These are phyloP conservation scores for Dillenia turbinata DNA, from an alignment of 164 flowering plant species.

Conservation along the genomic window DNA sequence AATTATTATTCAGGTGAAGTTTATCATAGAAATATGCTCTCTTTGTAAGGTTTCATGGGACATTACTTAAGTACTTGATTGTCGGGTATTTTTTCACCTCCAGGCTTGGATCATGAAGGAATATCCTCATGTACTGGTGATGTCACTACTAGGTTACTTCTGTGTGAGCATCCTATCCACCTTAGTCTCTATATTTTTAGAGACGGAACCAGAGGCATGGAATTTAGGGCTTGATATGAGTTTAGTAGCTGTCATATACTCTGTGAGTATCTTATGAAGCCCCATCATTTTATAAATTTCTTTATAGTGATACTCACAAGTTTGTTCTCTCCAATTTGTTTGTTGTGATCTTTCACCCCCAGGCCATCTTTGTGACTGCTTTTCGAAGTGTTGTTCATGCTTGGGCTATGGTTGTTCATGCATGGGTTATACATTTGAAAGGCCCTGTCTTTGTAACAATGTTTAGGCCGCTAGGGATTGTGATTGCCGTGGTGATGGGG, in stretches of 20 bases:
- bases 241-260: constrained; percentile 15
- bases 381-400: constrained; percentile 27
- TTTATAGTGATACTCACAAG: neutral
- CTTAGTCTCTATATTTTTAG: constrained; percentile 13
- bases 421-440: constrained; percentile 15
- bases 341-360: neutral
- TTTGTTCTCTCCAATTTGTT: neutral
- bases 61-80: neutral
- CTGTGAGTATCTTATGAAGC: constrained; percentile 23
- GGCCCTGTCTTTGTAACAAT: constrained; percentile 22
- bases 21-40: neutral
- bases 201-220: constrained; percentile 27
- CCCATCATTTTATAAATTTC: neutral
- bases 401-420: constrained; percentile 25
- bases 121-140: constrained; percentile 19
- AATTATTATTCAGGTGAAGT: constrained; percentile 28
- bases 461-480: constrained; percentile 27
- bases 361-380: constrained; percentile 39
- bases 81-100: neutral
- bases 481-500: constrained; percentile 19
- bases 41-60: neutral
- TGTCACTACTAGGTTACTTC: constrained; percentile 12
- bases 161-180: constrained; percentile 19
- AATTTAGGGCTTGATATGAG: constrained; percentile 15
- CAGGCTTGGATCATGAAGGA: constrained; percentile 21